These are phyloP conservation scores for Mallotus repandus DNA, from an alignment of 441 rosid species.

Conservation along the genomic window DNA sequence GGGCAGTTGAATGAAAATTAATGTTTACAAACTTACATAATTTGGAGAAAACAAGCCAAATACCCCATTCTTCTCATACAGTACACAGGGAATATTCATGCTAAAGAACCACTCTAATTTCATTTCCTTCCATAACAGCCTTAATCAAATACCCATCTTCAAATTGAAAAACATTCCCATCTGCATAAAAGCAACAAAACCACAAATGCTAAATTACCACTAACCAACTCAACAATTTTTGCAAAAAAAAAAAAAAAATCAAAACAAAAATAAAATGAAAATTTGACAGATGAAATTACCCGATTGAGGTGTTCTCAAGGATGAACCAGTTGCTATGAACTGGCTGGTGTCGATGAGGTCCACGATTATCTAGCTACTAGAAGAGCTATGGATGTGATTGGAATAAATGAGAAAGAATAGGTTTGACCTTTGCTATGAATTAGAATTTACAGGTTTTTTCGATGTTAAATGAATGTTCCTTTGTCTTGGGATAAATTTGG, in stretches of 20 bases:
- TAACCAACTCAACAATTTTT: background rate
- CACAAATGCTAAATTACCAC: background rate
- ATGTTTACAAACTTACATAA: too few relatives aligned
- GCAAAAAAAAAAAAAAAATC: background rate
- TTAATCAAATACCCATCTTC: too few relatives aligned
- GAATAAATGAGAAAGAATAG: slow-evolving; percentile 77
- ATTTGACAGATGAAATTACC: background rate
- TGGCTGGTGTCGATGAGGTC: slow-evolving; percentile 74
- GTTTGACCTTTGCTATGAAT: slow-evolving; percentile 35
- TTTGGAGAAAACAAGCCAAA: too few relatives aligned
- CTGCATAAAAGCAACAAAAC: slow-evolving; percentile 35
- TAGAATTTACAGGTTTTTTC: slow-evolving; percentile 8
- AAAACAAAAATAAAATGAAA: background rate
- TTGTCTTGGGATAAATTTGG: too few relatives aligned
- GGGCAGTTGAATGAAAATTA: too few relatives aligned
- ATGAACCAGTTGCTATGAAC: slow-evolving; percentile 74
- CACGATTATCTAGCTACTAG: slow-evolving; percentile 73
- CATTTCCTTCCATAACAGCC: slow-evolving; percentile 83
- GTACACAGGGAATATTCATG: too few relatives aligned
- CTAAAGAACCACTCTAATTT: slow-evolving; percentile 73
- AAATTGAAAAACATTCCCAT: slow-evolving; percentile 60
- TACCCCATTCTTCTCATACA: too few relatives aligned
- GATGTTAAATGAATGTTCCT: background rate
- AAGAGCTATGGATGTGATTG: slow-evolving; percentile 87
- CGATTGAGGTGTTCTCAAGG: too few relatives aligned